These are phyloP conservation scores for Coemansia sp. DNA, from an alignment of 192 early-diverging fungal species.

Conservation along the genomic window DNA sequence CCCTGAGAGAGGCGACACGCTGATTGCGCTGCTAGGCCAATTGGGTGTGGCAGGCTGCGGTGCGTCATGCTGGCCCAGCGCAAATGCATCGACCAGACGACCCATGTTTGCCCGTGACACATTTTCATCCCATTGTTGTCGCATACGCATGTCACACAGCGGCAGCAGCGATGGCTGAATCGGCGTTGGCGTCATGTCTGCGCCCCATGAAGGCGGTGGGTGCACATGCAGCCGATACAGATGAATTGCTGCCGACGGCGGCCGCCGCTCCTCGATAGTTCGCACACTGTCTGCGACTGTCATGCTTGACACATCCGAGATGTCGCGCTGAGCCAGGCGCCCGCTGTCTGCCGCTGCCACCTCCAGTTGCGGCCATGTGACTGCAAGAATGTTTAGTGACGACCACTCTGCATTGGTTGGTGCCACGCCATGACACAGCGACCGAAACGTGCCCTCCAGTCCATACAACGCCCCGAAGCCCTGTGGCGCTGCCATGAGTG, in stretches of 20 bases:
- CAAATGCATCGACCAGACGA: constrained; percentile 25
- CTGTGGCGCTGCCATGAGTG: constrained; percentile 19
- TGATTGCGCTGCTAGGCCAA: constrained; percentile 27
- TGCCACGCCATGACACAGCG: constrained; percentile 42
- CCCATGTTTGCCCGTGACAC: constrained; percentile 39
- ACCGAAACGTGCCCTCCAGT: constrained; percentile 36
- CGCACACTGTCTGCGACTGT: constrained; percentile 38
- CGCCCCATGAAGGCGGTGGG: constrained; percentile 42
- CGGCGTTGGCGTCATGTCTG: constrained; percentile 15
- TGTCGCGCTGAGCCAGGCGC: constrained; percentile 48
- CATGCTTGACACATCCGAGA: constrained; percentile 40
- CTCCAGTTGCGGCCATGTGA: constrained; percentile 53
- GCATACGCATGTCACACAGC: constrained; percentile 51
- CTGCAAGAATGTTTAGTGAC: constrained; percentile 48
- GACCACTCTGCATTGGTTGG: constrained; percentile 55
- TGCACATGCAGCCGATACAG: constrained; percentile 47
- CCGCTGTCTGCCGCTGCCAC: constrained; percentile 16
- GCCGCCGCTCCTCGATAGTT: constrained; percentile 26
- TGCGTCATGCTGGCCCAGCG: constrained; percentile 7
- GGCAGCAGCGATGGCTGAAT: constrained; percentile 50
- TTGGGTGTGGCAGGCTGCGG: not conserved
- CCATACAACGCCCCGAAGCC: constrained; percentile 41
- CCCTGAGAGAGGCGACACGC: constrained; percentile 47
- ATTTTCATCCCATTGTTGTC: constrained; percentile 48
- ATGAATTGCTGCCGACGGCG: constrained; percentile 46